Evolutionary conservation across 2,329 filamentous ascomycete species (phyloP).

Genomic region (Escovopsis sp.): DNA sequence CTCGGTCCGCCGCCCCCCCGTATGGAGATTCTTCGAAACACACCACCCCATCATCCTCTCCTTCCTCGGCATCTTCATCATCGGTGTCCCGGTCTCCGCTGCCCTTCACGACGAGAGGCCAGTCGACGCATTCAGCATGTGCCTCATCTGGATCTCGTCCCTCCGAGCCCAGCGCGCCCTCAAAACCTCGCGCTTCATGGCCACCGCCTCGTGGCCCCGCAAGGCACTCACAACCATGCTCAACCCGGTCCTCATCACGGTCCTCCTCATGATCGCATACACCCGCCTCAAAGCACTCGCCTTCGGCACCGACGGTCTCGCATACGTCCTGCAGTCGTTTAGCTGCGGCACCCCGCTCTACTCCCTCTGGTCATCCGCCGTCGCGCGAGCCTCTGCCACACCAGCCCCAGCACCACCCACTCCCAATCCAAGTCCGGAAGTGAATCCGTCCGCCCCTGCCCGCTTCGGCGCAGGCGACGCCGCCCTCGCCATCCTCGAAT

Average conservation of each 20-base stretch:
- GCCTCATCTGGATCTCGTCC: constrained; percentile 33
- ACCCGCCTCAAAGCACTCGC: constrained; percentile 23
- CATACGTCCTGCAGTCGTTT: constrained; percentile 15
- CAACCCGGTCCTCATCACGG: constrained; percentile 35
- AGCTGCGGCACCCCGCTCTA: constrained; percentile 22
- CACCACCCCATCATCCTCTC: constrained; percentile 16
- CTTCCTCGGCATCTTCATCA: constrained; percentile 17
- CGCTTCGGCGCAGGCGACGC: constrained; percentile 32
- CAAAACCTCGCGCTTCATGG: constrained; percentile 11
- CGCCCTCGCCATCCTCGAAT: constrained; percentile 33
- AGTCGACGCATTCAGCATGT: constrained; percentile 32
- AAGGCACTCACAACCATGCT: constrained; percentile 24
- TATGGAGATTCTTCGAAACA: constrained; percentile 4
- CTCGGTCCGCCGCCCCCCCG: neutral
- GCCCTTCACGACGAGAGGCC: constrained; percentile 19
- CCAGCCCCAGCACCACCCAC: no score
- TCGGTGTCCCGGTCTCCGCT: constrained; percentile 29
- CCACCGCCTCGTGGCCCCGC: constrained; percentile 9
- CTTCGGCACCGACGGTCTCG: constrained; percentile 15
- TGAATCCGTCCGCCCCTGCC: constrained; percentile 7
- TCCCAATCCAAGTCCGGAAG: neutral
- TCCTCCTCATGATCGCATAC: constrained; percentile 30
- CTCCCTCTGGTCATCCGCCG: constrained; percentile 18
- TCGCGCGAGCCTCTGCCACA: neutral
- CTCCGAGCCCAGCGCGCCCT: constrained; percentile 23